Conservation (phyloP, 768 basidiomycete genomes). For the Rhodotorula diobovata region DNA sequence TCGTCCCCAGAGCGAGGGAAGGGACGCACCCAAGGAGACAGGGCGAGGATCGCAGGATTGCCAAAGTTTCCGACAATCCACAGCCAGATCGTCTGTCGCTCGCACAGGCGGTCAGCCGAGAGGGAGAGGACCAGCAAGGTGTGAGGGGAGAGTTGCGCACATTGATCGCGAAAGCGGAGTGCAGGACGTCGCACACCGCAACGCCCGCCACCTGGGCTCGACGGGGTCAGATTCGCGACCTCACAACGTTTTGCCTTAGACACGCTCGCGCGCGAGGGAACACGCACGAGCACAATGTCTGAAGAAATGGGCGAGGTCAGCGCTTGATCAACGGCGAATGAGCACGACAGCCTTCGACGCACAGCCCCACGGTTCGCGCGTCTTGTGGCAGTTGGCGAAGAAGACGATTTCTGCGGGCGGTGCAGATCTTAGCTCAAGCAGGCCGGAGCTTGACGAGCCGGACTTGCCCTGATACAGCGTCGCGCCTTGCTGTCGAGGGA, state of each 20-base stretch:
- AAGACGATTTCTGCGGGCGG: conserved; percentile 4
- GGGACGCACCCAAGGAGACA: conserved; percentile 17
- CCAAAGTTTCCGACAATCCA: conserved; percentile 16
- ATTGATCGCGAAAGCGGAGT: conserved; percentile 7
- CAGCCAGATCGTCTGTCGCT: conserved; percentile 7
- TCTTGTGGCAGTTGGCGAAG: background rate
- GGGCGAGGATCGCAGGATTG: conserved; percentile 9
- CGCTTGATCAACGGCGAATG: background rate
- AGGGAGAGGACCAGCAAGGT: background rate
- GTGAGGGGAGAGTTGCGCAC: background rate
- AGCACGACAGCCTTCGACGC: background rate
- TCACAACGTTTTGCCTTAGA: too few species aligned
- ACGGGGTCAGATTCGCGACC: background rate
- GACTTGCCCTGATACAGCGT: conserved; percentile 16
- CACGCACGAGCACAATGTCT: conserved; percentile 11
- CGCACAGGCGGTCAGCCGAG: background rate
- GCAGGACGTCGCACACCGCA: background rate
- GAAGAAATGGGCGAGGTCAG: background rate
- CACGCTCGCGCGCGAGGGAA: too few species aligned
- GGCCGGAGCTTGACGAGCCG: too few species aligned
- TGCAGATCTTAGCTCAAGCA: background rate
- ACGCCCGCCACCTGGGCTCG: conserved; percentile 1
- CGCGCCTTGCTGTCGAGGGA: conserved; percentile 14
- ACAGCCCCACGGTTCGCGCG: conserved; percentile 18
- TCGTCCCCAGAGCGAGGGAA: background rate